Conservation (phyloP, 1,139 yeast species). For the Yamadazyma blattariae region DNA sequence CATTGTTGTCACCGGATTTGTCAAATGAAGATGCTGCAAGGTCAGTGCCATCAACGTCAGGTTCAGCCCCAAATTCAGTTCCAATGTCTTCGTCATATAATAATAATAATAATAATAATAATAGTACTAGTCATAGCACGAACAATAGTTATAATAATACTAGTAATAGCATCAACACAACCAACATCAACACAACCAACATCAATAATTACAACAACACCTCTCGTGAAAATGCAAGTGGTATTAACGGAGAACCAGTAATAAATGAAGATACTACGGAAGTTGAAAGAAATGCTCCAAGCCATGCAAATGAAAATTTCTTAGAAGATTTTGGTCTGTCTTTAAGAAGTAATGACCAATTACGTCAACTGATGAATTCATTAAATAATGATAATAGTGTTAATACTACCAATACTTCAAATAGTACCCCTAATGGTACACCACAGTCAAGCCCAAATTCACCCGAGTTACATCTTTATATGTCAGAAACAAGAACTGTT, state of each 20-base stretch:
- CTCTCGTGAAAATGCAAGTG: constrained; percentile 6
- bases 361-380: too few relatives aligned
- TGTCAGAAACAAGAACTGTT: constrained; percentile 72
- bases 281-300: constrained; percentile 21
- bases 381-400: too few relatives aligned
- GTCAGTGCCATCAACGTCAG: not conserved
- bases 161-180: too few relatives aligned
- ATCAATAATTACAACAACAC: too few relatives aligned
- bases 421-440: not conserved
- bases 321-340: constrained; percentile 26
- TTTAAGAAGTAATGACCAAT: too few relatives aligned
- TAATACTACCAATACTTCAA: not conserved
- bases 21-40: constrained; percentile 7
- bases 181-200: constrained; percentile 8
- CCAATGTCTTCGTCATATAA: not conserved
- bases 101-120: not conserved
- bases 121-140: not conserved
- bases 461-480: constrained; percentile 38
- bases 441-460: not conserved
- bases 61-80: not conserved
- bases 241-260: constrained; percentile 13
- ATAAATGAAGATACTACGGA: constrained; percentile 13
- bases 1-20: constrained; percentile 17
- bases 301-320: constrained; percentile 25
- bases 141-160: not conserved